phyloP scores from a whole-genome alignment of 148 eudicot genomes.

The Arctostaphylos glauca region DNA sequence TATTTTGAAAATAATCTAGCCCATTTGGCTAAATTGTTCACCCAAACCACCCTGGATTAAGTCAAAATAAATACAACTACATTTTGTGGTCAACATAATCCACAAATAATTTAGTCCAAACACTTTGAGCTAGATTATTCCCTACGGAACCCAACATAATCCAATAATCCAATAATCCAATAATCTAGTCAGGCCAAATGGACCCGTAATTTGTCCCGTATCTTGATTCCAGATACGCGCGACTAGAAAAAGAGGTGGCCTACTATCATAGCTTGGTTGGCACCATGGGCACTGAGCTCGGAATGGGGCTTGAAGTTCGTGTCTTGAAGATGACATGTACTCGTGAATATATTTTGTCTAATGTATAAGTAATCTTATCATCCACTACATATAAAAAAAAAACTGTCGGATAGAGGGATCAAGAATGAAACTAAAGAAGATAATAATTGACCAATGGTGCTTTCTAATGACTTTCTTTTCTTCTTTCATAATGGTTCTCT shows the following conservation, averaged over 20 bases:
- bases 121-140: no score
- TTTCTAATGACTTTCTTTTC: no score
- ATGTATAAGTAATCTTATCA: background rate
- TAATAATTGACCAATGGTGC: background rate
- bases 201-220: background rate
- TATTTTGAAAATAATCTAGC: no score
- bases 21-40: no score
- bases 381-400: background rate
- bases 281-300: background rate
- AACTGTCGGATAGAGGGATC: background rate
- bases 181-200: no score
- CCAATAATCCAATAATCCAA: no score
- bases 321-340: background rate
- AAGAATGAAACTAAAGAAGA: background rate
- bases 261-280: background rate
- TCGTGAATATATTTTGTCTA: background rate
- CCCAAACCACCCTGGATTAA: no score
- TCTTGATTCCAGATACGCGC: background rate
- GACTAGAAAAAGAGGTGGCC: background rate
- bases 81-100: no score
- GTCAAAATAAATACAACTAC: no score
- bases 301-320: background rate
- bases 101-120: no score
- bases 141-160: no score
- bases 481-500: no score